phyloP scores from a whole-genome alignment of 139 green algal species.

The Chlamydomonas sp. region DNA sequence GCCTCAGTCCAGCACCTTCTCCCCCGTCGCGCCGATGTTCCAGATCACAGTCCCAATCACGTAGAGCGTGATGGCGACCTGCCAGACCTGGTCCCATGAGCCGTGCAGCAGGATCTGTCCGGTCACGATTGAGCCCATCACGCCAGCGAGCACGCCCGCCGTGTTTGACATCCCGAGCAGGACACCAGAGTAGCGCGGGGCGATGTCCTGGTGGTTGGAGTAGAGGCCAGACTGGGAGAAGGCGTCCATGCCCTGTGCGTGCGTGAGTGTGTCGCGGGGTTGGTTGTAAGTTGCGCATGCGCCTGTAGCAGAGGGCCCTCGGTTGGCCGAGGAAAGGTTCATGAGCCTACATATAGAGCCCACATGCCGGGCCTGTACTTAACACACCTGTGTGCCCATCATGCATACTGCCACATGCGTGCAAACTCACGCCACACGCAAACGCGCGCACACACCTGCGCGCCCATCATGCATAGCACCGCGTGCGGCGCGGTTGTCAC shows the following conservation, averaged over 20 bases:
- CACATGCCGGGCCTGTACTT: too few relatives aligned
- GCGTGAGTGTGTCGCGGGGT: background rate
- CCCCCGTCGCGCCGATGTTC: slow-evolving; percentile 83
- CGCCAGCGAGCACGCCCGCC: slow-evolving; percentile 89
- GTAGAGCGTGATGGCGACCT: slow-evolving; percentile 86
- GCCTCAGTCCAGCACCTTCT: slow-evolving; percentile 39
- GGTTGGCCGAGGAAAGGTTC: too few relatives aligned
- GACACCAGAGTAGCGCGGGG: slow-evolving; percentile 77
- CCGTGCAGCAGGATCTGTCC: slow-evolving; percentile 80
- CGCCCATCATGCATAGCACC: slow-evolving; percentile 89
- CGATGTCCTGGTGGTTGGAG: slow-evolving; percentile 78
- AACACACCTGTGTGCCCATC: too few relatives aligned
- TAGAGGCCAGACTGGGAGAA: slow-evolving; percentile 95
- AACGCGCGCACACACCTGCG: slow-evolving; percentile 28
- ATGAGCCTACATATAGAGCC: too few relatives aligned
- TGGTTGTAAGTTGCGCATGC: background rate
- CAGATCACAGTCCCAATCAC: slow-evolving; percentile 86
- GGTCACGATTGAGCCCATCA: slow-evolving; percentile 83
- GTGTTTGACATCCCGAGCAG: slow-evolving; percentile 95
- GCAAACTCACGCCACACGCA: background rate
- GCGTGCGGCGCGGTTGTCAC: slow-evolving; percentile 55
- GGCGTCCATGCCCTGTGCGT: slow-evolving; percentile 78
- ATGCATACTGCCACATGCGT: too few relatives aligned
- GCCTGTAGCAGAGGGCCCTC: too few relatives aligned
- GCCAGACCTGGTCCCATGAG: slow-evolving; percentile 65